These are phyloP conservation scores for Monosporozyma solicola DNA, from an alignment of 805 yeast species.

Conservation along the genomic window DNA sequence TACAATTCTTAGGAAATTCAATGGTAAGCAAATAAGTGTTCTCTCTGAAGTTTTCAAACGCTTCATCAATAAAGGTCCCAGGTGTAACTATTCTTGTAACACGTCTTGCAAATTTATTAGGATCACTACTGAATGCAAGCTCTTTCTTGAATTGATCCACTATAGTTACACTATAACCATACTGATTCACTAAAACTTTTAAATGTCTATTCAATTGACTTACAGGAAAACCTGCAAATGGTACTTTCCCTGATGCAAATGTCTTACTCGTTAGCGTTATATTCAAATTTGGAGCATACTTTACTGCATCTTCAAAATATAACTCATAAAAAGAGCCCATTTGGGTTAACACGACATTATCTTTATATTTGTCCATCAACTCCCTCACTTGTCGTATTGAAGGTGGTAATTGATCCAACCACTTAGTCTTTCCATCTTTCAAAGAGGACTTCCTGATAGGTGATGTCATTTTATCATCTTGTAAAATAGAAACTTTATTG, in stretches of 20 bases:
- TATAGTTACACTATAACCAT: conserved; percentile 66
- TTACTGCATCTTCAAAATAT: conserved; percentile 81
- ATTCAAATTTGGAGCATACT: conserved; percentile 61
- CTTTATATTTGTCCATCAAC: conserved; percentile 39
- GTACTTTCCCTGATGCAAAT: conserved; percentile 37
- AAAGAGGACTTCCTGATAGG: neutral
- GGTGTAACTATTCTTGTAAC: conserved; percentile 80
- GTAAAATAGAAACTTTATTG: neutral
- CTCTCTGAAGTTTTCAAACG: conserved; percentile 60
- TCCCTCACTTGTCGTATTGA: conserved; percentile 31
- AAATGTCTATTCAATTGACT: conserved; percentile 63
- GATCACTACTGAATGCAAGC: conserved; percentile 24
- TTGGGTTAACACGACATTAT: conserved; percentile 59
- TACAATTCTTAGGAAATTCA: conserved; percentile 44
- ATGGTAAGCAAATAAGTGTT: conserved; percentile 66
- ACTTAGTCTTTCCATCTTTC: neutral
- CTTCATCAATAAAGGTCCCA: conserved; percentile 85
- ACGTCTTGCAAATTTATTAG: conserved; percentile 47
- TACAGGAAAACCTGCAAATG: conserved; percentile 91
- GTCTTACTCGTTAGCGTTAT: conserved; percentile 56
- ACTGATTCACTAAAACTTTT: conserved; percentile 60
- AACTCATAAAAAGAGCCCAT: conserved; percentile 84
- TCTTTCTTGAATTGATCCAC: conserved; percentile 54
- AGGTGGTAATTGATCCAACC: conserved; percentile 23
- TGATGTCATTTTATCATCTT: neutral